Evolutionary conservation across 208 protist genomes (phyloP).

Genomic region (Trypanosomatidae sp.): DNA sequence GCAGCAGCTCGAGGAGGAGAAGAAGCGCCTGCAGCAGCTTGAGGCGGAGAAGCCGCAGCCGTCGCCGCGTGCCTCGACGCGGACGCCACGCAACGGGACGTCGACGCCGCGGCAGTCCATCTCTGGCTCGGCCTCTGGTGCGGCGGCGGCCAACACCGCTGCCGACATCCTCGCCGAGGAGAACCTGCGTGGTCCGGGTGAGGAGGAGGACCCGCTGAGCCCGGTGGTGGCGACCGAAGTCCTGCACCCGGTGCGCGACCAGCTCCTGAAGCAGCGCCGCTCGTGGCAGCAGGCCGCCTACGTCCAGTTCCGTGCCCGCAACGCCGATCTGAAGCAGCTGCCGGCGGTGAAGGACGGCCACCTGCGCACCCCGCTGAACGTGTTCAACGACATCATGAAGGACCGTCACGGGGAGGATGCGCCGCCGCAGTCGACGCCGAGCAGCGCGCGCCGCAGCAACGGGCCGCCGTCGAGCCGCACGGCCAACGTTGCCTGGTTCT

Average conservation of each 20-base stretch:
- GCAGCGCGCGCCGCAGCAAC: constrained; percentile 25
- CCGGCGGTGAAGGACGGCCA: constrained; percentile 57
- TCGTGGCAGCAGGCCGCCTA: constrained; percentile 45
- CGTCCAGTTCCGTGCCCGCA: constrained; percentile 38
- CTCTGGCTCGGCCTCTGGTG: background rate
- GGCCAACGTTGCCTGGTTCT: constrained; percentile 55
- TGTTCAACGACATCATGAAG: constrained; percentile 75
- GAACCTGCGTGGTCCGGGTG: constrained; percentile 35
- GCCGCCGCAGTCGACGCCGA: constrained; percentile 19
- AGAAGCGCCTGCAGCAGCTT: constrained; percentile 33
- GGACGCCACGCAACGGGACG: constrained; percentile 32
- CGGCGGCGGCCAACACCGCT: constrained; percentile 16
- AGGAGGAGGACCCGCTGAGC: constrained; percentile 80
- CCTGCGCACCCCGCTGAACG: constrained; percentile 75
- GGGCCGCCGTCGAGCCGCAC: constrained; percentile 16
- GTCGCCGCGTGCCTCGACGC: constrained; percentile 31
- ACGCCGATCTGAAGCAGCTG: constrained; percentile 47
- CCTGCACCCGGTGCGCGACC: constrained; percentile 53
- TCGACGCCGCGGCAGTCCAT: constrained; percentile 21
- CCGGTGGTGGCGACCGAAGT: constrained; percentile 52
- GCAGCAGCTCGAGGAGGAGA: constrained; percentile 48
- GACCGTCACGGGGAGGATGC: constrained; percentile 51
- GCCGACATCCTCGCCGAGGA: constrained; percentile 36
- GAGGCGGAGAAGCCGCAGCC: constrained; percentile 22
- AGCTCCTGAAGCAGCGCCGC: constrained; percentile 44